Conservation (phyloP, 1,284 basidiomycete genomes). For the Taiwanofungus camphoratus region DNA sequence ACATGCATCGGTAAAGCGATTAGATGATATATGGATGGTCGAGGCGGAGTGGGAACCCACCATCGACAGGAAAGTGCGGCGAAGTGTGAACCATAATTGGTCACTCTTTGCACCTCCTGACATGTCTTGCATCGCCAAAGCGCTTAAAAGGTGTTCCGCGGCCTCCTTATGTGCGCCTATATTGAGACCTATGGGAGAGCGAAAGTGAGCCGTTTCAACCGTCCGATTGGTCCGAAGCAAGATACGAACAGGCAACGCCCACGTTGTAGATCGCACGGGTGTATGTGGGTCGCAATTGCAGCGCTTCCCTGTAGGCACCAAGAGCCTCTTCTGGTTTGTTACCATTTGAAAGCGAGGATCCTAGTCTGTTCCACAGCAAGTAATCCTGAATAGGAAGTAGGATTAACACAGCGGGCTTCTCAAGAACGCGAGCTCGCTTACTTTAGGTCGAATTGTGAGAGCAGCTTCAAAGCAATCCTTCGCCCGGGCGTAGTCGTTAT, state of each 20-base stretch:
- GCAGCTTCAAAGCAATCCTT: slow-evolving; percentile 92
- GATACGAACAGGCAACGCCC: slow-evolving; percentile 81
- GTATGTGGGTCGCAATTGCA: slow-evolving; percentile 93
- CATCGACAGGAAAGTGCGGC: slow-evolving; percentile 80
- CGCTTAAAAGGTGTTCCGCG: slow-evolving; percentile 93
- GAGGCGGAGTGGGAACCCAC: slow-evolving; percentile 36
- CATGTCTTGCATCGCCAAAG: slow-evolving; percentile 75
- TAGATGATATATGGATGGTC: slow-evolving; percentile 2
- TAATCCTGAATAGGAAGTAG: slow-evolving; percentile 64
- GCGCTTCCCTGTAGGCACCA: slow-evolving; percentile 89
- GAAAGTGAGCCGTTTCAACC: slow-evolving; percentile 5
- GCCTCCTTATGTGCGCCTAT: slow-evolving; percentile 96
- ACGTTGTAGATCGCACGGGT: slow-evolving; percentile 98
- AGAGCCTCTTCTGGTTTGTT: slow-evolving; percentile 94
- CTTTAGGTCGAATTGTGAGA: slow-evolving; percentile 69
- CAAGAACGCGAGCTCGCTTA: slow-evolving; percentile 22
- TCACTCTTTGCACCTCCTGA: slow-evolving; percentile 68
- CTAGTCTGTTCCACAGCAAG: slow-evolving; percentile 93
- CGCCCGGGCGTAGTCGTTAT: slow-evolving; percentile 72
- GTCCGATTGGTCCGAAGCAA: not conserved
- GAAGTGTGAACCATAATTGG: slow-evolving; percentile 90
- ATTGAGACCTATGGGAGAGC: slow-evolving; percentile 65
- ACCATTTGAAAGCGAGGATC: slow-evolving; percentile 93
- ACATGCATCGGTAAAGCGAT: slow-evolving; percentile 1
- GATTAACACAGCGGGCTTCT: not conserved